phyloP scores from a whole-genome alignment of 148 eudicot genomes.

The Rhododendron kiyosumense region DNA sequence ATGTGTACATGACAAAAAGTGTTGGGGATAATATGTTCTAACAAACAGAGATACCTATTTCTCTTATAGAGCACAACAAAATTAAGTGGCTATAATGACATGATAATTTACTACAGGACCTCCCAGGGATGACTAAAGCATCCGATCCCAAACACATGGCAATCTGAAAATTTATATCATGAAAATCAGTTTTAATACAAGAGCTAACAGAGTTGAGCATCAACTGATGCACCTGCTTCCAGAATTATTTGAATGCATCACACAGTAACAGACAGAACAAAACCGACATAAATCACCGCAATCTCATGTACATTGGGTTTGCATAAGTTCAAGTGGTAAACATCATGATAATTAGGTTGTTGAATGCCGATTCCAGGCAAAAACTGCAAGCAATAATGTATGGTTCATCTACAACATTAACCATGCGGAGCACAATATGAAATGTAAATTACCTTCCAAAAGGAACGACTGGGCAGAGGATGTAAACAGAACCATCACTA shows the following conservation, averaged over 20 bases:
- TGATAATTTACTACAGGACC: neutral
- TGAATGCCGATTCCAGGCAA: neutral
- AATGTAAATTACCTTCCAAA: slow-evolving; percentile 68
- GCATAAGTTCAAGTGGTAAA: neutral
- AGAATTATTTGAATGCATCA: neutral
- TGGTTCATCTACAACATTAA: neutral
- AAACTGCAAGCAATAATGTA: neutral
- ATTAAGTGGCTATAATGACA: neutral
- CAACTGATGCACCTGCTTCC: neutral
- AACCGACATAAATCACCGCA: neutral
- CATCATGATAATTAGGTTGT: neutral
- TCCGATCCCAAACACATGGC: neutral
- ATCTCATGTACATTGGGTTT: slow-evolving; percentile 3
- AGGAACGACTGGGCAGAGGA: slow-evolving; percentile 89
- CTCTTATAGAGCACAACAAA: neutral
- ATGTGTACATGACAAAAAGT: neutral
- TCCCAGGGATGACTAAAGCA: neutral
- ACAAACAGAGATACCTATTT: neutral
- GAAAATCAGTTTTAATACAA: neutral
- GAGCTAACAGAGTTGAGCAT: neutral
- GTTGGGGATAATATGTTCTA: neutral
- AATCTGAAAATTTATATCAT: neutral
- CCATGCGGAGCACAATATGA: neutral
- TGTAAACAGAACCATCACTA: slow-evolving; percentile 79
- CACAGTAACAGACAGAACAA: neutral